These are phyloP conservation scores for Neurospora hispaniola DNA, from an alignment of 495 filamentous ascomycete species.

Conservation along the genomic window DNA sequence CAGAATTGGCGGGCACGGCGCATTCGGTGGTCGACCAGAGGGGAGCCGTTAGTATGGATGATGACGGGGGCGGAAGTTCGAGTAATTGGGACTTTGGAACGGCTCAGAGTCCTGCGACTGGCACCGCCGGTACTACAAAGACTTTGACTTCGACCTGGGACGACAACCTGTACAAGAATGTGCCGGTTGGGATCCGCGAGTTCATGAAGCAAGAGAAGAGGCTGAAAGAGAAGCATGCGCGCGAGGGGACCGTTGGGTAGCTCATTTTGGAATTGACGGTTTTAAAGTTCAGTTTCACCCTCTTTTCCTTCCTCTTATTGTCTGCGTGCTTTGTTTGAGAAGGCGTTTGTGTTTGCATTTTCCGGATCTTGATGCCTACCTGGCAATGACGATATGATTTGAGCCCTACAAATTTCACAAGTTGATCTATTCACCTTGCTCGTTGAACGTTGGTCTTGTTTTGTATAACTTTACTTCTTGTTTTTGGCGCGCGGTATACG, in stretches of 20 bases:
- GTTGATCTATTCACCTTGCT: background rate
- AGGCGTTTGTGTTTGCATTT: background rate
- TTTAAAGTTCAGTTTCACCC: background rate
- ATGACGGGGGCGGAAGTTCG: constrained; percentile 68
- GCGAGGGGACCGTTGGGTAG: constrained; percentile 32
- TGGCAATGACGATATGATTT: background rate
- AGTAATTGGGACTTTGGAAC: constrained; percentile 49
- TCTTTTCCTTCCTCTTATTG: background rate
- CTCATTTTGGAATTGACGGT: constrained; percentile 4
- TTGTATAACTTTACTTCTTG: background rate
- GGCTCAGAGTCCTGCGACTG: too few relatives aligned
- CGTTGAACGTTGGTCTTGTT: background rate
- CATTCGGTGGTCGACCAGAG: background rate
- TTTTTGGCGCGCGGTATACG: background rate
- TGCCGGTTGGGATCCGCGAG: constrained; percentile 88
- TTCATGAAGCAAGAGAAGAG: constrained; percentile 97
- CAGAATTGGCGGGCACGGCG: background rate
- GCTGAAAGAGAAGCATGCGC: constrained; percentile 61
- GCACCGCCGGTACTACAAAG: too few relatives aligned
- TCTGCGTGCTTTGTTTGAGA: background rate
- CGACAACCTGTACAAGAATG: constrained; percentile 61
- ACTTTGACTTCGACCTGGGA: constrained; percentile 21
- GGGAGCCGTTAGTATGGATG: constrained; percentile 55
- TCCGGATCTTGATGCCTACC: background rate
- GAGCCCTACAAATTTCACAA: background rate